A percentile compares a stretch with the other conserved stretches of the same genome.
Conservation (phyloP, 2,329 filamentous ascomycete species). For the Paecilomyces sp. region DNA sequence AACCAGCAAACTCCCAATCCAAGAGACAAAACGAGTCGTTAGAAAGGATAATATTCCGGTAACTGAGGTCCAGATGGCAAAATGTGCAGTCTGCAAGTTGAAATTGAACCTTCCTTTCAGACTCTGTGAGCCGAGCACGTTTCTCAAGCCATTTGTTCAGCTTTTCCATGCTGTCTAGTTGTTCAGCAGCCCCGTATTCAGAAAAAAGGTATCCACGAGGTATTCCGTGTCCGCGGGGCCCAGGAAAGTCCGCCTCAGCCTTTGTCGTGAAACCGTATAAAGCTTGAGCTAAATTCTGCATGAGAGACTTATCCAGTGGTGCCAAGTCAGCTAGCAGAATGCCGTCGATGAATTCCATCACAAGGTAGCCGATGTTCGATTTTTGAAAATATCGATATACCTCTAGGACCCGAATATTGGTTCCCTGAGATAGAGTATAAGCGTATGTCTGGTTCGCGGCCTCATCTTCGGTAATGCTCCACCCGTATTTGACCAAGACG, state of each 20-base stretch:
- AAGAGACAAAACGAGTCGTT: no score
- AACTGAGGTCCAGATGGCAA: no score
- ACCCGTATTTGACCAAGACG: background rate
- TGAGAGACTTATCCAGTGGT: background rate
- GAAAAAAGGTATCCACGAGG: background rate
- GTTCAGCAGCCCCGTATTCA: background rate
- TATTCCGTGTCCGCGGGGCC: background rate
- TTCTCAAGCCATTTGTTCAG: no score
- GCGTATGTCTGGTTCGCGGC: background rate
- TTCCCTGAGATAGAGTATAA: background rate
- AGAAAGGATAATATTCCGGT: no score
- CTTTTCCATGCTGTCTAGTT: no score
- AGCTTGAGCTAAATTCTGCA: background rate
- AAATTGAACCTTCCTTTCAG: no score
- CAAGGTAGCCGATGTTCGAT: background rate
- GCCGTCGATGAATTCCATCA: background rate
- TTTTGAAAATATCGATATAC: background rate
- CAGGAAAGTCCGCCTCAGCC: background rate
- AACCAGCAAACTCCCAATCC: no score
- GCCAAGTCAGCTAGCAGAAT: background rate
- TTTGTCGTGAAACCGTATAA: background rate
- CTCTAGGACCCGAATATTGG: background rate
- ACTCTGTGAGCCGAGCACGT: no score
- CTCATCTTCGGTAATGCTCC: background rate
- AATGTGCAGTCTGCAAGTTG: no score